Conservation (phyloP, 495 filamentous ascomycete species). For the Hapsidospora chrysogenum region DNA sequence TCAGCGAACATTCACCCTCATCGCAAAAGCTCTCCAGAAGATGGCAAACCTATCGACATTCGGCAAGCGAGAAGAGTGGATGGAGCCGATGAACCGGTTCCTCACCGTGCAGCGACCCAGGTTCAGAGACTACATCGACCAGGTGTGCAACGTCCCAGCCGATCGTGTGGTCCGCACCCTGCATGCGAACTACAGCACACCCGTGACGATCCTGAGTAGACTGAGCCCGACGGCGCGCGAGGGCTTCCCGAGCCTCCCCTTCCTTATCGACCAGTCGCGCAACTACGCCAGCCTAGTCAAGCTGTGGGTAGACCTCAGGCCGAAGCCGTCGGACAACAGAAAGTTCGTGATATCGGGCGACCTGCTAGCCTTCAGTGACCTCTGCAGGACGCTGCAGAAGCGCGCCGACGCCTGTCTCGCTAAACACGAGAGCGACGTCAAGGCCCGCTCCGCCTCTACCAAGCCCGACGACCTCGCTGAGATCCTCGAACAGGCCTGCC, state of each 20-base stretch:
- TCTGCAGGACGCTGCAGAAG: constrained; percentile 54
- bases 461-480: constrained; percentile 22
- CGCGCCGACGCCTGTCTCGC: constrained; percentile 36
- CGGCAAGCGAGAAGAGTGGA: constrained; percentile 92
- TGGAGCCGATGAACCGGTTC: constrained; percentile 94
- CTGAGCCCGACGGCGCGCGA: constrained; percentile 71
- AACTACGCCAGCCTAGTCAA: constrained; percentile 79
- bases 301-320: constrained; percentile 59
- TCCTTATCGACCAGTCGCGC: constrained; percentile 79
- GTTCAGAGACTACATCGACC: constrained; percentile 78
- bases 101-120: constrained; percentile 44
- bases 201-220: constrained; percentile 75
- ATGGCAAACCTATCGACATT: constrained; percentile 88
- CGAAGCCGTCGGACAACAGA: constrained; percentile 10
- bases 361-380: constrained; percentile 51
- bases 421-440: not conserved
- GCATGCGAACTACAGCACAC: constrained; percentile 82
- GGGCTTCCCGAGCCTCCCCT: constrained; percentile 87
- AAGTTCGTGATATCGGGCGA: constrained; percentile 35
- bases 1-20: constrained; percentile 80
- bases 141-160: constrained; percentile 64
- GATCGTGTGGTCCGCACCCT: constrained; percentile 45
- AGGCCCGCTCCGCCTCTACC: not conserved
- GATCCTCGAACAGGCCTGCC: constrained; percentile 1
- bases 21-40: constrained; percentile 90